Conservation (phyloP, 2,329 filamentous ascomycete genomes). For the Cladorrhinum sp. region DNA sequence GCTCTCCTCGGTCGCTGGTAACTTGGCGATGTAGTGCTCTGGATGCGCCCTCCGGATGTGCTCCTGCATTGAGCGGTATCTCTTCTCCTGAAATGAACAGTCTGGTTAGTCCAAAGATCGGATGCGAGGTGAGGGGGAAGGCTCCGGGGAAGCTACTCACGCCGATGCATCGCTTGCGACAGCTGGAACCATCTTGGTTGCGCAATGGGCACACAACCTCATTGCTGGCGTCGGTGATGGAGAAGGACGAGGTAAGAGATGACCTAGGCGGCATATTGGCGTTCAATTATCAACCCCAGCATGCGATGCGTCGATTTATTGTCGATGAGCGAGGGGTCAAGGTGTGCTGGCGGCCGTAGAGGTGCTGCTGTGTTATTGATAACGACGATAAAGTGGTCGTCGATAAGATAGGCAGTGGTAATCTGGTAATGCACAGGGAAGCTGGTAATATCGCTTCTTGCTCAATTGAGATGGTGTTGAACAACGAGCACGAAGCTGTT, state of each 20-base stretch:
- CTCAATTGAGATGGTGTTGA: constrained; percentile 26
- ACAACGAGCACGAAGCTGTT: constrained; percentile 28
- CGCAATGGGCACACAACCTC: constrained; percentile 95
- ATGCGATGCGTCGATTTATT: constrained; percentile 38
- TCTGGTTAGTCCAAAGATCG: constrained; percentile 22
- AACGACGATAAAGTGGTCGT: constrained; percentile 24
- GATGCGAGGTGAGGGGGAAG: constrained; percentile 7
- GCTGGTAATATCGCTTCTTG: constrained; percentile 2
- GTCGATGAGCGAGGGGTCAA: constrained; percentile 29
- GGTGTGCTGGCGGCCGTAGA: constrained; percentile 18
- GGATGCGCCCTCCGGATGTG: constrained; percentile 96
- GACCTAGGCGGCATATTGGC: constrained; percentile 82
- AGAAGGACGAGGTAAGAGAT: constrained; percentile 84
- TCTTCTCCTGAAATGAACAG: constrained; percentile 33
- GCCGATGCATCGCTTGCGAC: constrained; percentile 95
- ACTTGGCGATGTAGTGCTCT: constrained; percentile 95
- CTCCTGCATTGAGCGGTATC: constrained; percentile 97
- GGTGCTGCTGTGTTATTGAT: constrained; percentile 28
- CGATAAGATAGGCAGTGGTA: constrained; percentile 33
- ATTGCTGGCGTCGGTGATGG: constrained; percentile 86
- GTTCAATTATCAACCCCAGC: constrained; percentile 44
- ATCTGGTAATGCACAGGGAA: background rate
- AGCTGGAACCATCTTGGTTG: constrained; percentile 95
- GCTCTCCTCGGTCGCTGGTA: constrained; percentile 96
- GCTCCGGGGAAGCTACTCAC: constrained; percentile 60